phyloP scores from a whole-genome alignment of 116 monocot species.

The Papilionanthe hybrid region DNA sequence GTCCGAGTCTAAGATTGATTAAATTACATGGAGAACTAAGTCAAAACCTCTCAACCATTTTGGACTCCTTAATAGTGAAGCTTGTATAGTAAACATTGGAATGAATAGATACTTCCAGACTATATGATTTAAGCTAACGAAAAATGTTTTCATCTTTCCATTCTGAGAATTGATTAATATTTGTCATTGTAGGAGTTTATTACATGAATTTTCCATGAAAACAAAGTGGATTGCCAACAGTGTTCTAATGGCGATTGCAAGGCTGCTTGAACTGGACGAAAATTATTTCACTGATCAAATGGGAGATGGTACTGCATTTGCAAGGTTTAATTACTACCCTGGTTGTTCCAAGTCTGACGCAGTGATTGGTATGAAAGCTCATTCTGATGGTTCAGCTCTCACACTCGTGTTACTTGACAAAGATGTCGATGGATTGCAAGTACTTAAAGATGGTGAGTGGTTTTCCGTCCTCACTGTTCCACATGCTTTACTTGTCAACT shows the following conservation, averaged over 20 bases:
- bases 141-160: background rate
- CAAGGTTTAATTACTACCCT: constrained; percentile 69
- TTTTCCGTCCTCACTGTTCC: constrained; percentile 33
- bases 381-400: constrained; percentile 41
- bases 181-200: constrained; percentile 24
- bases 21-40: too few relatives aligned
- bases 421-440: constrained; percentile 53
- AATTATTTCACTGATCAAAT: constrained; percentile 33
- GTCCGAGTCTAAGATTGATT: background rate
- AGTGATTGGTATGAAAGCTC: constrained; percentile 56
- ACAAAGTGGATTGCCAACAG: constrained; percentile 12
- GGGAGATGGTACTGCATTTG: constrained; percentile 13
- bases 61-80: too few relatives aligned
- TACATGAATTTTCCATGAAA: constrained; percentile 26
- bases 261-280: constrained; percentile 37
- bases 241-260: constrained; percentile 38
- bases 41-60: background rate
- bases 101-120: background rate
- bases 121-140: background rate
- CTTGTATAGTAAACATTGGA: too few relatives aligned
- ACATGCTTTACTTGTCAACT: constrained; percentile 43
- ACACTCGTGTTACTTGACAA: constrained; percentile 29
- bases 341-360: constrained; percentile 49
- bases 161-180: background rate
- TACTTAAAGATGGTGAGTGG: constrained; percentile 52